Conservation (phyloP, 352 stramenopile genomes). For the Sclerospora graminicola region DNA sequence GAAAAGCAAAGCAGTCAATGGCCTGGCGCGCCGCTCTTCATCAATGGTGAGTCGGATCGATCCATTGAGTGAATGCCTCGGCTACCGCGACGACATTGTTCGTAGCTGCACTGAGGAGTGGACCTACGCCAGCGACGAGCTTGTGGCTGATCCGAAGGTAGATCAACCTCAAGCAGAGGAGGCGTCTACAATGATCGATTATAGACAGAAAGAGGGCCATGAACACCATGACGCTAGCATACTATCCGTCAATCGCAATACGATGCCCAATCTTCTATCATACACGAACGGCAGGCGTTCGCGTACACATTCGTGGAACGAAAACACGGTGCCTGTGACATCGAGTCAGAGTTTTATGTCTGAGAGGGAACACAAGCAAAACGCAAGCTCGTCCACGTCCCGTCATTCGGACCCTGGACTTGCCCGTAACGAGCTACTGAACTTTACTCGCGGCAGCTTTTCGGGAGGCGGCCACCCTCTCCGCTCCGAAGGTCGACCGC, state of each 20-base stretch:
- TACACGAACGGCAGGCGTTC: slow-evolving; percentile 32
- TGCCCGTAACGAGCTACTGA: slow-evolving; percentile 57
- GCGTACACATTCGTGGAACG: slow-evolving; percentile 49
- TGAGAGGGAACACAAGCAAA: slow-evolving; percentile 45
- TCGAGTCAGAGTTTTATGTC: slow-evolving; percentile 27
- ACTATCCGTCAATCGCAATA: slow-evolving; percentile 29
- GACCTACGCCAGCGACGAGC: slow-evolving; percentile 9
- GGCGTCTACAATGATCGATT: background rate
- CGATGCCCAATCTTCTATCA: slow-evolving; percentile 41
- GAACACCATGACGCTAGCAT: slow-evolving; percentile 21
- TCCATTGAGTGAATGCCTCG: slow-evolving; percentile 22
- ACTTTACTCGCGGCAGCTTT: slow-evolving; percentile 46
- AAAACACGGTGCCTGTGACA: slow-evolving; percentile 12
- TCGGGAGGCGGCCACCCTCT: slow-evolving; percentile 21
- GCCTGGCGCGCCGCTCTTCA: slow-evolving; percentile 10
- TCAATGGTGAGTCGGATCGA: slow-evolving; percentile 26
- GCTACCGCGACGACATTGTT: slow-evolving; percentile 24
- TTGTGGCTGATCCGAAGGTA: slow-evolving; percentile 21
- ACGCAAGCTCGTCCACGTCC: slow-evolving; percentile 16
- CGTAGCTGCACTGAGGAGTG: slow-evolving; percentile 22
- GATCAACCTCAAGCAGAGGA: slow-evolving; percentile 18
- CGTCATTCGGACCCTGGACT: slow-evolving; percentile 68
- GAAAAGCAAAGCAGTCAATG: slow-evolving; percentile 14
- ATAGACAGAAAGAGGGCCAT: slow-evolving; percentile 2
- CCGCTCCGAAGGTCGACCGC: slow-evolving; percentile 34